Conservation (phyloP, 108 stramenopile genomes). For the Chaetoceros tenuissimus region DNA sequence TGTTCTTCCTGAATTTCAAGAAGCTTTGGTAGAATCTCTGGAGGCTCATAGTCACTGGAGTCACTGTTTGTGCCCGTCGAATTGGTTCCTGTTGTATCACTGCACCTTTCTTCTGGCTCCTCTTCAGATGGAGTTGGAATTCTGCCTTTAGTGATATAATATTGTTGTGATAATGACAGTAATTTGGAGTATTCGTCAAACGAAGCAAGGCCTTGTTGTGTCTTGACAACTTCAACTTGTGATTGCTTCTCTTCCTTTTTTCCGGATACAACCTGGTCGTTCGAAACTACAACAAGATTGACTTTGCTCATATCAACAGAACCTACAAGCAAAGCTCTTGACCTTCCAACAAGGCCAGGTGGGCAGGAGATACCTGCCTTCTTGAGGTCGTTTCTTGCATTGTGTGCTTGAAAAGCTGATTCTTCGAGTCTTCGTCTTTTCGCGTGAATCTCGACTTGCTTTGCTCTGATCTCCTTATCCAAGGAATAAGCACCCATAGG, state of each 20-base stretch:
- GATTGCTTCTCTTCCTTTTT: not conserved
- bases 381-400: not conserved
- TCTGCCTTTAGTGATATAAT: not conserved
- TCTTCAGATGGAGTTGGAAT: not conserved
- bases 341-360: not conserved
- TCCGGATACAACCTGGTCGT: not conserved
- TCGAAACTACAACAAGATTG: not conserved
- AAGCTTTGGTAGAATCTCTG: too few species aligned
- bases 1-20: too few species aligned
- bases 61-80: too few species aligned
- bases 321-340: not conserved
- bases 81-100: not conserved
- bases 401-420: not conserved
- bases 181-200: not conserved
- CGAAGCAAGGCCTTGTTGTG: not conserved
- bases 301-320: not conserved
- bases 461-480: not conserved
- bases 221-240: not conserved
- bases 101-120: not conserved
- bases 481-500: not conserved
- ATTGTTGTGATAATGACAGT: not conserved
- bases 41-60: too few species aligned
- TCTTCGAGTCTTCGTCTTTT: not conserved
- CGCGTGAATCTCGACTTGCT: not conserved
- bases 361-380: not conserved